Conservation (phyloP, 805 yeast species). For the Zygotorulaspora sp. region DNA sequence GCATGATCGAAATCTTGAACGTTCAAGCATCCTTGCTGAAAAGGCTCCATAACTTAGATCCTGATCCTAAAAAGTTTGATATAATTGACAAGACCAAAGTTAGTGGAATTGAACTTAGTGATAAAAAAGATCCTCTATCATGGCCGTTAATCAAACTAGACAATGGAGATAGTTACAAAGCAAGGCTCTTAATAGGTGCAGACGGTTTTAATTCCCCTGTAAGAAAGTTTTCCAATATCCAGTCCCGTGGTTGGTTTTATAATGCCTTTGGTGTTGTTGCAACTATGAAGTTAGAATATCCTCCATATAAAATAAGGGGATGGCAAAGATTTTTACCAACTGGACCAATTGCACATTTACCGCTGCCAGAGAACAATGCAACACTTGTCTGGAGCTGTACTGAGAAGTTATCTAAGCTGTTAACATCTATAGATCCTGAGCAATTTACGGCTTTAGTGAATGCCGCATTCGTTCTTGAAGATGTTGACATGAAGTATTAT, state of each 20-base stretch:
- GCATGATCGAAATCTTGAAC: conserved; percentile 88
- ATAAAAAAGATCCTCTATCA: conserved; percentile 38
- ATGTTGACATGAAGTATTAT: conserved; percentile 69
- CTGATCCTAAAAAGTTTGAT: conserved; percentile 32
- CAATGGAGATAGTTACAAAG: conserved; percentile 57
- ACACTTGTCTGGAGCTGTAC: conserved; percentile 92
- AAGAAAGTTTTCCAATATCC: conserved; percentile 71
- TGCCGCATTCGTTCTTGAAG: conserved; percentile 79
- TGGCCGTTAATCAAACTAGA: conserved; percentile 77
- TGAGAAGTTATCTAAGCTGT: conserved; percentile 62
- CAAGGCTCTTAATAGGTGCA: conserved; percentile 85
- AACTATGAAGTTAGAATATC: conserved; percentile 68
- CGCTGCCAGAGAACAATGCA: conserved; percentile 82
- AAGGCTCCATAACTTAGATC: conserved; percentile 44
- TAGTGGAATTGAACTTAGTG: conserved; percentile 41
- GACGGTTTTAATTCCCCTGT: conserved; percentile 96
- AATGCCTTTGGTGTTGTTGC: conserved; percentile 90
- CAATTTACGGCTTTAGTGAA: conserved; percentile 69
- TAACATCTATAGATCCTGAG: conserved; percentile 54
- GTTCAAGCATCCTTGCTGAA: conserved; percentile 69
- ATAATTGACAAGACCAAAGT: conserved; percentile 68
- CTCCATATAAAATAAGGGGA: conserved; percentile 66
- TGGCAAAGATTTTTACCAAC: conserved; percentile 91
- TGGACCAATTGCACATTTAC: conserved; percentile 90
- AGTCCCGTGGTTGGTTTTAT: conserved; percentile 90